These are phyloP conservation scores for Lentinula lateritia DNA, from an alignment of 768 basidiomycete genomes.

Conservation along the genomic window DNA sequence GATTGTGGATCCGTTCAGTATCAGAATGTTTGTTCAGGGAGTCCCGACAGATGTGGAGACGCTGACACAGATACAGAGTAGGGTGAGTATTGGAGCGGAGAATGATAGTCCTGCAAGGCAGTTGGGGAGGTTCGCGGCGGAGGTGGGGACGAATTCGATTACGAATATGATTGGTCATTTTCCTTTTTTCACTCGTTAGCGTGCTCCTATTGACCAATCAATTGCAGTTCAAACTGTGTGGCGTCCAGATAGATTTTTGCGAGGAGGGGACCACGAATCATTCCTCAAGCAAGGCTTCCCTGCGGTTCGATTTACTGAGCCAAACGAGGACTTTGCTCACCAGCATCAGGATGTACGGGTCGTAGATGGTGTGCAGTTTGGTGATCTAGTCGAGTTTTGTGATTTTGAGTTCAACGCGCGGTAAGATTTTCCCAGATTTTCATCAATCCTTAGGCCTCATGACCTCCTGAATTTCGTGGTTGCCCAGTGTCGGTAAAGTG, in stretches of 20 bases:
- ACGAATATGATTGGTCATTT: conserved; percentile 43
- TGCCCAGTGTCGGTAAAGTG: conserved; percentile 31
- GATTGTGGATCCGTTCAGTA: conserved; percentile 35
- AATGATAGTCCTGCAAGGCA: conserved; percentile 49
- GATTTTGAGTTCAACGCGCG: conserved; percentile 49
- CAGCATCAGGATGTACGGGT: conserved; percentile 54
- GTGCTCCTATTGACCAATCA: neutral
- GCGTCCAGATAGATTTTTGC: conserved; percentile 47
- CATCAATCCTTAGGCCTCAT: no score
- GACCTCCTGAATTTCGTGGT: neutral
- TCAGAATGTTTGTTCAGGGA: conserved; percentile 48
- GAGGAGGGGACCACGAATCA: conserved; percentile 49
- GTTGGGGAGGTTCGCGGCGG: conserved; percentile 45
- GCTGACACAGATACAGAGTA: conserved; percentile 24
- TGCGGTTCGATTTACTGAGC: conserved; percentile 53
- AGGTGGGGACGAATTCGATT: conserved; percentile 41
- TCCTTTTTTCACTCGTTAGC: neutral
- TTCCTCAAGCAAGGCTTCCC: conserved; percentile 47
- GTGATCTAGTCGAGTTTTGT: conserved; percentile 47
- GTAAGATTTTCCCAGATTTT: conserved; percentile 10
- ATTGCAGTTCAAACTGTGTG: conserved; percentile 42
- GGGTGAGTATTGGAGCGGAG: conserved; percentile 42
- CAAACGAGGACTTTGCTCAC: conserved; percentile 51
- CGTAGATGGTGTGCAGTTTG: conserved; percentile 45
- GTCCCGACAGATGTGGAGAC: conserved; percentile 39